Percentiles rank a stretch among this genome's conserved stretches.
phyloP scores from a whole-genome alignment of 2,329 filamentous ascomycete genomes.

The Cylindrodendrum hubeiense region DNA sequence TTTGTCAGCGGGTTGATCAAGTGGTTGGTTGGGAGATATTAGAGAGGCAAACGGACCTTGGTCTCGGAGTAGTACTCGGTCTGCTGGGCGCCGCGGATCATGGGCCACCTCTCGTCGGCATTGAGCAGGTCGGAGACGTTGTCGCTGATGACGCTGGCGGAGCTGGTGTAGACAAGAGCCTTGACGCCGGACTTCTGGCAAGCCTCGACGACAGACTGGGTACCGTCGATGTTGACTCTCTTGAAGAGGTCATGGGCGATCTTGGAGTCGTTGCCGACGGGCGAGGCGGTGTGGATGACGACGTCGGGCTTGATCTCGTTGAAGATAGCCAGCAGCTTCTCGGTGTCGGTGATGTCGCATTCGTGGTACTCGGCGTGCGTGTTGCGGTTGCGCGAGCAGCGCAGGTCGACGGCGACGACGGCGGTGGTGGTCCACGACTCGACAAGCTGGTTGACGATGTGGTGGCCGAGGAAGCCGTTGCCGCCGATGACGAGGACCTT shows the following conservation, averaged over 20 bases:
- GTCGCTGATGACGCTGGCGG: slow-evolving; percentile 87
- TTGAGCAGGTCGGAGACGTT: slow-evolving; percentile 83
- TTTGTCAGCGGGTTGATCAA: not conserved
- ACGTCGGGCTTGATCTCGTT: slow-evolving; percentile 78
- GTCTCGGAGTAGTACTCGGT: slow-evolving; percentile 90
- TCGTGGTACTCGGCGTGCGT: slow-evolving; percentile 74
- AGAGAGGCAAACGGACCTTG: slow-evolving; percentile 69
- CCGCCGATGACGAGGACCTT: slow-evolving; percentile 84
- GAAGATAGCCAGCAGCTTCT: slow-evolving; percentile 73
- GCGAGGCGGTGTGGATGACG: slow-evolving; percentile 91
- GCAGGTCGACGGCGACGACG: slow-evolving; percentile 80
- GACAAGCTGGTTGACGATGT: slow-evolving; percentile 81
- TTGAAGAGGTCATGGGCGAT: slow-evolving; percentile 74
- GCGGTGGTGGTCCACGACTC: slow-evolving; percentile 61
- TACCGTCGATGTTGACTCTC: slow-evolving; percentile 91
- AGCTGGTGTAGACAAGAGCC: slow-evolving; percentile 91
- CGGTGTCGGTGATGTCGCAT: slow-evolving; percentile 80
- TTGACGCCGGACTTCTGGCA: slow-evolving; percentile 78
- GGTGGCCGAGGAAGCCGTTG: slow-evolving; percentile 86
- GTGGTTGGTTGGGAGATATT: not conserved
- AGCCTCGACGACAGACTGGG: slow-evolving; percentile 80
- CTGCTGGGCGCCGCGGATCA: slow-evolving; percentile 78
- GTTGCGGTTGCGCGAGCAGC: slow-evolving; percentile 76
- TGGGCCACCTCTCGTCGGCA: slow-evolving; percentile 85
- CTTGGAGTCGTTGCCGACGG: slow-evolving; percentile 67